phyloP scores from a whole-genome alignment of 2,329 filamentous ascomycete genomes.

The Verticillium klebahnii region DNA sequence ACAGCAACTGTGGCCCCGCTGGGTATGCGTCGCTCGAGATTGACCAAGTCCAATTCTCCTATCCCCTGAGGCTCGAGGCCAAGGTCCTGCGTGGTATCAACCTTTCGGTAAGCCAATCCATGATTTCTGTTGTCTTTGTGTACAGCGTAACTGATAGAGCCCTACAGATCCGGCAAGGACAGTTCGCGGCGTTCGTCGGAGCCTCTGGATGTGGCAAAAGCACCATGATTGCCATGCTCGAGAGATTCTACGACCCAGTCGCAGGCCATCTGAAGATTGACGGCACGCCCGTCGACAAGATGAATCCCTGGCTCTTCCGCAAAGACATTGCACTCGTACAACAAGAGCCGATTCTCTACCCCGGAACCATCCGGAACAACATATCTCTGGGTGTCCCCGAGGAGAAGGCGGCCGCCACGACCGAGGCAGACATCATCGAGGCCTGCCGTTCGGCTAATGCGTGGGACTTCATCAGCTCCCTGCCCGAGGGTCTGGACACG shows the following conservation, averaged over 20 bases:
- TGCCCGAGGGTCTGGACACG: slow-evolving; percentile 30
- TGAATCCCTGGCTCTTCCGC: not conserved
- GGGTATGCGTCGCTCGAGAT: not conserved
- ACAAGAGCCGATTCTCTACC: slow-evolving; percentile 9
- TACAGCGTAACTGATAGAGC: too few relatives aligned
- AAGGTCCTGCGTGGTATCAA: not conserved
- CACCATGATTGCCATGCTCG: slow-evolving; percentile 49
- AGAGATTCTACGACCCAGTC: slow-evolving; percentile 26
- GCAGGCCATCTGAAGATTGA: slow-evolving; percentile 4
- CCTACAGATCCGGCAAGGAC: slow-evolving; percentile 33
- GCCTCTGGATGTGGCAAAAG: slow-evolving; percentile 57
- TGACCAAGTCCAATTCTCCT: not conserved
- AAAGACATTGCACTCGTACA: slow-evolving; percentile 5
- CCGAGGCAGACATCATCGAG: slow-evolving; percentile 30
- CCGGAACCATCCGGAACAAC: slow-evolving; percentile 51
- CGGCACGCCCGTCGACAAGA: slow-evolving; percentile 19
- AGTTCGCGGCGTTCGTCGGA: slow-evolving; percentile 52
- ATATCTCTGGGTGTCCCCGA: slow-evolving; percentile 41
- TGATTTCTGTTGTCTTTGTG: not conserved
- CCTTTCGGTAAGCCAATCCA: not conserved
- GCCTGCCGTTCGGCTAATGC: slow-evolving; percentile 43
- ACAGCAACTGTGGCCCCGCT: not conserved
- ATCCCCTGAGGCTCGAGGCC: not conserved
- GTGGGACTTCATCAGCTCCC: slow-evolving; percentile 45
- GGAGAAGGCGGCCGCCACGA: slow-evolving; percentile 16